Base-by-base conservation (phyloP, 208 protist genomes). In the Trypanosoma congolense region DNA sequence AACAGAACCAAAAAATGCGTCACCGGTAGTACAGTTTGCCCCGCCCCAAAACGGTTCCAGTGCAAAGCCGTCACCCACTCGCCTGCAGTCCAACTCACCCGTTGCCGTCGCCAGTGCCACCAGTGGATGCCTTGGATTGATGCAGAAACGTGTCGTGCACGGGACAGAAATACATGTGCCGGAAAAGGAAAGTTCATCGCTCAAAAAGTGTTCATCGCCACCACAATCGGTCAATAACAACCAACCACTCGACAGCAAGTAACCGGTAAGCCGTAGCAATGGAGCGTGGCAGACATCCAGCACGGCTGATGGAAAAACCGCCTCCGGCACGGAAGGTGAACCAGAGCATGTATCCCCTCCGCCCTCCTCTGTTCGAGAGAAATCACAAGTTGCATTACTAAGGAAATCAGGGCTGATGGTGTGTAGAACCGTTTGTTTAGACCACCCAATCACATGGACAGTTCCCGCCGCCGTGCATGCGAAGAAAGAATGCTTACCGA, bases 371-470 rank as follows among this genome's bases (percentile, higher is more conserved):
- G 10, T 3, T 6, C 26, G 8, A 24, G 24, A 8, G 45, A 61
- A 48, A 5, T n/a, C 33, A 44, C 50, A 47, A 14, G 22, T 22
- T 9, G n/a, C 56, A 22, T 44, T 24, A 25, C 53, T 46, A 19
- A 69, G 42, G 33, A 24, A 56, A 40, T 50, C 30, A 45, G 45
- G 71, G n/a, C 56, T 83, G 70, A 68, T 83, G 10, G 62, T 64
- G 31, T 85, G 75, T 38, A 89, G 53, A 25, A 89, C 38, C 22
- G 56, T 52, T 28, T 81, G 61, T 19, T 47, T 31, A 31, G 58
- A 61, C 82, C 82, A 90, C 41, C 78, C 78, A 25, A 90, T 46
- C 9, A 84, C 69, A 45, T 76, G 81, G 24, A 86, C 73, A 29
- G 76, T 64, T 35, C 82, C 82, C 1, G 76, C 61, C 0, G 75